phyloP scores from a whole-genome alignment of 139 green algal genomes.

The Nannochloris sp. region DNA sequence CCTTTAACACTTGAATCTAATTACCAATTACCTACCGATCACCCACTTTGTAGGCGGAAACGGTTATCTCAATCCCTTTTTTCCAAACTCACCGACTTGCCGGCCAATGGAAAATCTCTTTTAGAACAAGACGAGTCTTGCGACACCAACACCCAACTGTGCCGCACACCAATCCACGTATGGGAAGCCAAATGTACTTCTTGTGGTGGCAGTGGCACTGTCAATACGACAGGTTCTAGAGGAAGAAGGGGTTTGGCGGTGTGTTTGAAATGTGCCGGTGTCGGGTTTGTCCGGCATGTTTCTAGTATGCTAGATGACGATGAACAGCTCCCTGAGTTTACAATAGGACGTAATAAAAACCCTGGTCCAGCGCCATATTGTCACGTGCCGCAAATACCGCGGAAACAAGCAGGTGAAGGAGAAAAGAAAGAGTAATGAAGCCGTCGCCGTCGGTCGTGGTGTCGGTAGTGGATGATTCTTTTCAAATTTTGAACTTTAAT shows the following conservation, averaged over 20 bases:
- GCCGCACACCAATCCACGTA: conserved; percentile 3
- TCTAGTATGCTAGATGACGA: background rate
- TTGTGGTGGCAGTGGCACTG: background rate
- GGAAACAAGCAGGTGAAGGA: too few relatives aligned
- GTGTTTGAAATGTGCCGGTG: background rate
- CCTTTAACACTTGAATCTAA: too few relatives aligned
- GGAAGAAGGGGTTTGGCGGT: background rate
- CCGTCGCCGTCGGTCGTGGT: too few relatives aligned
- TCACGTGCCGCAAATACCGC: too few relatives aligned
- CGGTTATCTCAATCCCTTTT: background rate
- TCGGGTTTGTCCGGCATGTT: conserved; percentile 1
- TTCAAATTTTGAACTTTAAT: too few relatives aligned
- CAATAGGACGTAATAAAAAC: too few relatives aligned
- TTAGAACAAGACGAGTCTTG: background rate
- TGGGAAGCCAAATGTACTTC: conserved; percentile 9
- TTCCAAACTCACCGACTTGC: background rate
- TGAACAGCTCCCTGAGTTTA: background rate
- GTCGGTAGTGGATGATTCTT: too few relatives aligned
- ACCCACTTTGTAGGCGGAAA: too few relatives aligned
- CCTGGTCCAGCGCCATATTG: too few relatives aligned
- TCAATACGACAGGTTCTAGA: background rate
- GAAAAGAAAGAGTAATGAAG: too few relatives aligned
- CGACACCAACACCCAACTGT: background rate
- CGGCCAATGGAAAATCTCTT: background rate
- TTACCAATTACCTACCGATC: too few relatives aligned